phyloP scores from a whole-genome alignment of 108 stramenopile species.

The Craspedostauros australis region DNA sequence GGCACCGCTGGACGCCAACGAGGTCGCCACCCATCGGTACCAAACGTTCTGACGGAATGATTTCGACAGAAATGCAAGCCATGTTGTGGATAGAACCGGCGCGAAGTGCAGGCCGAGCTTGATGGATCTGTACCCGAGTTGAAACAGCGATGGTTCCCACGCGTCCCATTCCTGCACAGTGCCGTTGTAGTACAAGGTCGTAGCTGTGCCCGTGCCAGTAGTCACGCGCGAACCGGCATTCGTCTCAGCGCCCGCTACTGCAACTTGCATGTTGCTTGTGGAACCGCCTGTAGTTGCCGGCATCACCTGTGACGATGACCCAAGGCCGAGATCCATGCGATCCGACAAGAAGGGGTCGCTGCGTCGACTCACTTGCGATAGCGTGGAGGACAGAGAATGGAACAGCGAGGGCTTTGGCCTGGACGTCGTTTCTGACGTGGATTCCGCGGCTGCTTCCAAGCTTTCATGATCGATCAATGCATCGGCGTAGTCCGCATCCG shows the following conservation, averaged over 20 bases:
- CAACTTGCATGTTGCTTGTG: not conserved
- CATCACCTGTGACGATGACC: not conserved
- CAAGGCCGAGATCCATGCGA: conserved; percentile 18
- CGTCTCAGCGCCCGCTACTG: not conserved
- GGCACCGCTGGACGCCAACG: conserved; percentile 42
- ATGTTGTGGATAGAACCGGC: conserved; percentile 33
- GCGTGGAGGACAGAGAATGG: too few relatives aligned
- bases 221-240: not conserved
- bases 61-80: conserved; percentile 27
- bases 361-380: not conserved
- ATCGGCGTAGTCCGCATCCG: conserved; percentile 20
- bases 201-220: not conserved
- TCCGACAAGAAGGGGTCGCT: conserved; percentile 17
- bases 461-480: not conserved
- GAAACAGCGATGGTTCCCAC: not conserved
- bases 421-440: too few relatives aligned
- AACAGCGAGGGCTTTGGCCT: too few relatives aligned
- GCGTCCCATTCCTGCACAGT: not conserved
- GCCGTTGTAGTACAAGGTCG: not conserved
- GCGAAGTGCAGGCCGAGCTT: conserved; percentile 20
- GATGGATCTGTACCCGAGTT: conserved; percentile 21
- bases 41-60: conserved; percentile 40
- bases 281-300: not conserved
- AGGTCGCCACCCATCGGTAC: conserved; percentile 39
- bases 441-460: not conserved